These are phyloP conservation scores for Russula dissimulans DNA, from an alignment of 768 basidiomycete genomes.

Conservation along the genomic window DNA sequence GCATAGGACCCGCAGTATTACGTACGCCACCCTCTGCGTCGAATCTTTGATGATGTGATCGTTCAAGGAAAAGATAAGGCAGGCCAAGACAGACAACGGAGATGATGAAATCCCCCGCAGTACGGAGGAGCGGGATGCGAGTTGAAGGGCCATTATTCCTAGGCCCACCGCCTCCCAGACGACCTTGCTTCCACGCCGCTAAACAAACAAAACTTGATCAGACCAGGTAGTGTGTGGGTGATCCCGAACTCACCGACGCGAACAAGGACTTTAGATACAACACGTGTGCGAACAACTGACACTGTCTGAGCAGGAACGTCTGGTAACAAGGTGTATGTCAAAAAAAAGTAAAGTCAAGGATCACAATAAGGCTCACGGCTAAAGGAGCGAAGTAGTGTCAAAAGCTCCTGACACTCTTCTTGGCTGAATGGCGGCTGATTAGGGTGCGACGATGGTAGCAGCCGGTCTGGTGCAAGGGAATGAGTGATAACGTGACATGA, in stretches of 20 bases:
- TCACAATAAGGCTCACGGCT: conserved; percentile 19
- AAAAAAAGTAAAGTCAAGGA: neutral
- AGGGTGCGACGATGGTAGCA: conserved; percentile 50
- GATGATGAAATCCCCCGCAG: conserved; percentile 47
- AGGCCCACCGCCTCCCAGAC: neutral
- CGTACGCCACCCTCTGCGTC: conserved; percentile 54
- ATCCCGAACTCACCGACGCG: conserved; percentile 14
- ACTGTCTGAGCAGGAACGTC: neutral
- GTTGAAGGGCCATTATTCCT: neutral
- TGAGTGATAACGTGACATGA: neutral
- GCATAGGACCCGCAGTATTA: conserved; percentile 41
- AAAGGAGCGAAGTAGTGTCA: conserved; percentile 45
- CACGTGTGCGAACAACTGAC: conserved; percentile 16
- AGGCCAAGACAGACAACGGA: conserved; percentile 67
- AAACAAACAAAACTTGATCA: neutral
- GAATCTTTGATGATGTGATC: conserved; percentile 37
- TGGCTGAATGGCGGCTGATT: conserved; percentile 61
- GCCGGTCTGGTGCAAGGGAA: conserved; percentile 41
- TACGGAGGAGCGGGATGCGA: conserved; percentile 38
- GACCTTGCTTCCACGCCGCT: conserved; percentile 18
- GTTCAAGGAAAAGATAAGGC: conserved; percentile 64
- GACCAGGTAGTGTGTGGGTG: neutral
- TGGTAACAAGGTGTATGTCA: neutral
- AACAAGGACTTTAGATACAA: conserved; percentile 17
- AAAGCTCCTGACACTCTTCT: conserved; percentile 70